Percentiles rank a stretch among this genome's conserved stretches.
Conservation (phyloP, 2,329 filamentous ascomycete species). For the Fusarium ambrosium region DNA sequence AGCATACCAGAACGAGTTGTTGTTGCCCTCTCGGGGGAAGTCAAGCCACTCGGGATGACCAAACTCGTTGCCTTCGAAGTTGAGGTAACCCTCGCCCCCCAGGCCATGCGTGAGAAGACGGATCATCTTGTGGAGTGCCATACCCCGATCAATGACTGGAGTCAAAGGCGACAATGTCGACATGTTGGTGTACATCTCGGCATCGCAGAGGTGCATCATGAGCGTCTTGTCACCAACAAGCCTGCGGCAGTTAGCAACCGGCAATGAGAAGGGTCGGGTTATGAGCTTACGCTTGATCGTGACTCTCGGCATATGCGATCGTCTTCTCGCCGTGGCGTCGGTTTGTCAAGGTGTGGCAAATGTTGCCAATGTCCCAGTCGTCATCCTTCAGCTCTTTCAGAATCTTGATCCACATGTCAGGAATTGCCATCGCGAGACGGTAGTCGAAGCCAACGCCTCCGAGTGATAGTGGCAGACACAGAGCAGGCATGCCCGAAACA, state of each 20-base stretch:
- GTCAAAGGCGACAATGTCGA: constrained; percentile 87
- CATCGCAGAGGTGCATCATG: constrained; percentile 98
- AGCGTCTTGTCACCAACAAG: constrained; percentile 96
- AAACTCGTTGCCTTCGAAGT: constrained; percentile 99
- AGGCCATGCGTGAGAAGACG: constrained; percentile 91
- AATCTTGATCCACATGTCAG: constrained; percentile 99
- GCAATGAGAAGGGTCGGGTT: constrained; percentile 31
- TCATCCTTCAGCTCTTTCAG: constrained; percentile 93
- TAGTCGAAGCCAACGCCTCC: constrained; percentile 98
- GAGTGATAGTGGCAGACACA: constrained; percentile 86
- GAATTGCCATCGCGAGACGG: constrained; percentile 95
- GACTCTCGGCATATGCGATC: constrained; percentile 96
- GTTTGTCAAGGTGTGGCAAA: constrained; percentile 91
- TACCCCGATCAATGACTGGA: constrained; percentile 87
- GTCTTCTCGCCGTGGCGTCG: constrained; percentile 96
- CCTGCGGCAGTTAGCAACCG: constrained; percentile 60
- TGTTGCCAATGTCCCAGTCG: constrained; percentile 89
- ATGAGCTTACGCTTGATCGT: constrained; percentile 90
- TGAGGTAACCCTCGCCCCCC: constrained; percentile 96
- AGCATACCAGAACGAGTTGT: constrained; percentile 95
- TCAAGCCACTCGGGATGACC: constrained; percentile 99
- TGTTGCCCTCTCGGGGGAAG: constrained; percentile 93
- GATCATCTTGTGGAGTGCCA: constrained; percentile 98
- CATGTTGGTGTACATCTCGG: constrained; percentile 98
- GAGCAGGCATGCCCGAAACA: constrained; percentile 97